Evolutionary conservation across 768 basidiomycete genomes (phyloP).

Genomic region (Pulveroboletus ravenelii): DNA sequence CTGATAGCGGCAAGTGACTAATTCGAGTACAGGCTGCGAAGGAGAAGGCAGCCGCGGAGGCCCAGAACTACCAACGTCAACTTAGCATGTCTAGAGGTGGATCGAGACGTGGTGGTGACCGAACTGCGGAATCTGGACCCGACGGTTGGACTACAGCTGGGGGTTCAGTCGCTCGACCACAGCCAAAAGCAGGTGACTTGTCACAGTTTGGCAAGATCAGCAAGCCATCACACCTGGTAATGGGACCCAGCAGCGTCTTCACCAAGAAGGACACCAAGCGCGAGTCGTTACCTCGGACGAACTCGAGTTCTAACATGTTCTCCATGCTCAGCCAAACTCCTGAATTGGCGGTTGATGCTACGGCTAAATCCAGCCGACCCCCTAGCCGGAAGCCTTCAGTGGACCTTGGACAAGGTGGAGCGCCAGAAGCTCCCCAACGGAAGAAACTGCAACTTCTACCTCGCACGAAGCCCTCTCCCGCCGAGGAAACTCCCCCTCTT

Average conservation of each 20-base stretch:
- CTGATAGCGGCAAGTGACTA: not conserved
- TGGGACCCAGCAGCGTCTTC: constrained; percentile 86
- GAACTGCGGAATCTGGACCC: constrained; percentile 57
- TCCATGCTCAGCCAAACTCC: constrained; percentile 69
- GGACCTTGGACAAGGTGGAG: constrained; percentile 43
- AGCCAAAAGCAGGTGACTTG: constrained; percentile 79
- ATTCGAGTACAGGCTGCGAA: constrained; percentile 59
- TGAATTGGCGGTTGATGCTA: constrained; percentile 50
- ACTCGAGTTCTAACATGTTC: constrained; percentile 83
- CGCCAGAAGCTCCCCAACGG: constrained; percentile 52
- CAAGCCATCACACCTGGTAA: constrained; percentile 62
- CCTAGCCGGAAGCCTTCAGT: constrained; percentile 49
- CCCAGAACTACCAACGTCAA: constrained; percentile 53
- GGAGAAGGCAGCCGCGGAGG: constrained; percentile 67
- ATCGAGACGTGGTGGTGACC: constrained; percentile 79
- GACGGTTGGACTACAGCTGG: constrained; percentile 88
- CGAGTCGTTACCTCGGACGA: constrained; percentile 74
- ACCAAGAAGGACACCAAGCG: constrained; percentile 67
- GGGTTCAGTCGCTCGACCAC: constrained; percentile 46
- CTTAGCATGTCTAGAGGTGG: constrained; percentile 86
- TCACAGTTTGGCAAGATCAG: constrained; percentile 86
- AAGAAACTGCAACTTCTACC: constrained; percentile 73
- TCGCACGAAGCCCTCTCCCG: constrained; percentile 61
- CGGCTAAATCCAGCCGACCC: constrained; percentile 48
- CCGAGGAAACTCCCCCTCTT: constrained; percentile 41